Percentiles rank a stretch among this genome's conserved stretches.
Evolutionary conservation across 768 basidiomycete genomes (phyloP).

Genomic region (Galerina marginata): DNA sequence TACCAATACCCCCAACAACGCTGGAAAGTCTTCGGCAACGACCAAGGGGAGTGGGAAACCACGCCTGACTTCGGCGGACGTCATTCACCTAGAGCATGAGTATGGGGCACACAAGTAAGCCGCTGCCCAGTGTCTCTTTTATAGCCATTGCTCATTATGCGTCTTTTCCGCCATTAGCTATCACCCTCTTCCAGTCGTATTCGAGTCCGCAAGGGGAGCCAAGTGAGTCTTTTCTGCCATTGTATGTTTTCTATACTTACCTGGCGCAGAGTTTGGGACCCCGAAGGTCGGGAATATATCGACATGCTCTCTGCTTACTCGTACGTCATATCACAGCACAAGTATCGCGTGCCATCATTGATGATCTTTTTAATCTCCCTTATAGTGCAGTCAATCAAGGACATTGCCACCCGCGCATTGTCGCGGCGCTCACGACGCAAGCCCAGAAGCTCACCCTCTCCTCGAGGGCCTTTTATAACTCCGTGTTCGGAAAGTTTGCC

Average conservation of each 20-base stretch:
- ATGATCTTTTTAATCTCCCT: slow-evolving; percentile 1
- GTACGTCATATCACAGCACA: slow-evolving; percentile 48
- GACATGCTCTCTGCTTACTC: slow-evolving; percentile 99
- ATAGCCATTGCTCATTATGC: slow-evolving; percentile 40
- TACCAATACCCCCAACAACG: background rate
- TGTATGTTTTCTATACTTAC: slow-evolving; percentile 13
- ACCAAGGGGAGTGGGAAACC: slow-evolving; percentile 18
- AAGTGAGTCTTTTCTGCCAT: slow-evolving; percentile 68
- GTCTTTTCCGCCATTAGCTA: slow-evolving; percentile 73
- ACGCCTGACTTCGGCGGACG: slow-evolving; percentile 43
- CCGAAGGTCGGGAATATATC: slow-evolving; percentile 94
- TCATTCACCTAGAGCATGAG: slow-evolving; percentile 83
- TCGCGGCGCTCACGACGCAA: slow-evolving; percentile 81
- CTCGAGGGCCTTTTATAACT: slow-evolving; percentile 96
- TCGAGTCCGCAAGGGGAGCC: slow-evolving; percentile 88
- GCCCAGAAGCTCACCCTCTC: slow-evolving; percentile 91
- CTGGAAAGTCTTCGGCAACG: slow-evolving; percentile 11
- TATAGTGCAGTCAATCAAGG: slow-evolving; percentile 90
- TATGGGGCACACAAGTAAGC: slow-evolving; percentile 91
- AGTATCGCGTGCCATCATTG: background rate
- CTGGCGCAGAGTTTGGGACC: slow-evolving; percentile 78
- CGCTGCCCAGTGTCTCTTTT: slow-evolving; percentile 15
- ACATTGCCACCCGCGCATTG: slow-evolving; percentile 93
- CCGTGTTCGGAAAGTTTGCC: slow-evolving; percentile 89
- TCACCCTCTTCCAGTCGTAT: slow-evolving; percentile 93